Conservation (phyloP, 257 asterid species). For the Plantago ovata region DNA sequence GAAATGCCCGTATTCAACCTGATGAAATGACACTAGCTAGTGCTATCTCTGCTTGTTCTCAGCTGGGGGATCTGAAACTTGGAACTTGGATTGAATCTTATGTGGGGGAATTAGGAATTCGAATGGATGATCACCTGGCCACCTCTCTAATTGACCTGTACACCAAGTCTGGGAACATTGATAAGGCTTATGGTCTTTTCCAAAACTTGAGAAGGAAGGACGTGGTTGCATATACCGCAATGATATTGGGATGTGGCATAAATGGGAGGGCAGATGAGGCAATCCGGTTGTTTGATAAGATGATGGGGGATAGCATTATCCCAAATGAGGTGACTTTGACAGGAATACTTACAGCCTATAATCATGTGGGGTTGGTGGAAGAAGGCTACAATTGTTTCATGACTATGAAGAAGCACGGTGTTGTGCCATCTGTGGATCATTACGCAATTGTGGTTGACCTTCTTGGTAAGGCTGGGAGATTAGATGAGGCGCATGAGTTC, state of each 20-base stretch:
- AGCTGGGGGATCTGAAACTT: conserved; percentile 58
- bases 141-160: conserved; percentile 80
- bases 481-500: conserved; percentile 67
- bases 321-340: conserved; percentile 70
- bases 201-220: conserved; percentile 45
- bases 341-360: conserved; percentile 65
- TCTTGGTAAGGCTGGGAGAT: conserved; percentile 68
- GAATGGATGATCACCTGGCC: conserved; percentile 73
- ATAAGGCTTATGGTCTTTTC: conserved; percentile 68
- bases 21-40: conserved; percentile 72
- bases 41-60: conserved; percentile 80
- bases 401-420: conserved; percentile 56
- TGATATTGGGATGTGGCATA: conserved; percentile 79
- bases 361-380: conserved; percentile 71
- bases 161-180: conserved; percentile 67
- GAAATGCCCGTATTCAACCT: conserved; percentile 37
- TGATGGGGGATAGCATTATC: conserved; percentile 42
- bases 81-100: conserved; percentile 57
- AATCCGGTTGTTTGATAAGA: conserved; percentile 58
- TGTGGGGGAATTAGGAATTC: conserved; percentile 49
- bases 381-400: conserved; percentile 66
- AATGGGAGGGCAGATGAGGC: conserved; percentile 72
- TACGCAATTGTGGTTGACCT: conserved; percentile 79
- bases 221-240: conserved; percentile 76
- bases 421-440: conserved; percentile 71